Evolutionary conservation across 176 grass and related monocot genomes (phyloP), one percentile per base, ranked within the genome.

Genomic region (Lolium multiflorum): DNA sequence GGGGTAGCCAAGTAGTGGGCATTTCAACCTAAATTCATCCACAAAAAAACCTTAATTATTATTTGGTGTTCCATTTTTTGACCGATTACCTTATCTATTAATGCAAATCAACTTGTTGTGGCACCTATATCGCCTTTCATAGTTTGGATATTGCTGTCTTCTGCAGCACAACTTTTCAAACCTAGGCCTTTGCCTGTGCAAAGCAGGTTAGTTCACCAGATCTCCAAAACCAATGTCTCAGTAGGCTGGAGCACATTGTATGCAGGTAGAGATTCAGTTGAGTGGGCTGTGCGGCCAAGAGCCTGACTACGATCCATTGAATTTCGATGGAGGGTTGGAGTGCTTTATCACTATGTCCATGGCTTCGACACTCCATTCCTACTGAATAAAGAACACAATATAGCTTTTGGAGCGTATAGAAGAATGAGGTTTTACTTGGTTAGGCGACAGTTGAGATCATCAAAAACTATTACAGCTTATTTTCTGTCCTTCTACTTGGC

Each of bases 181-280:
- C 11, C n/a, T 74, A 80, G n/a, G 60, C 60, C 61, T 46, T 77
- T 21, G 25, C 38, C 22, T 69, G 2, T 82, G 60, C 15, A 84
- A 20, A 84, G 10, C 43, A 73, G 66, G 7, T 63, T 64, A 54
- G n/a, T 26, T 71, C 16, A 69, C 66, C 26, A 63, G 75, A 21
- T 73, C 56, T 79, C 43, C 35, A 28, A 61, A 79, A 52, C 62
- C 56, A 10, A 55, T 78, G 8, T 74, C 41, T 46, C 26, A 37
- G 11, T 82, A 22, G 68, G 25, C 46, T 54, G 55, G 31, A 54
- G 52, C 74, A 79, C 74, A 26, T 54, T 71, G 64, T 14, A 66
- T 24, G 21, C 4, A 72, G 6, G 26, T 63, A 61, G 69, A 50
- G 43, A 17, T 71, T 83, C 47, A 48, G 2, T 48, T 64, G 20